Conservation (phyloP, 345 rosid species). For the Anastatica hierochuntica region DNA sequence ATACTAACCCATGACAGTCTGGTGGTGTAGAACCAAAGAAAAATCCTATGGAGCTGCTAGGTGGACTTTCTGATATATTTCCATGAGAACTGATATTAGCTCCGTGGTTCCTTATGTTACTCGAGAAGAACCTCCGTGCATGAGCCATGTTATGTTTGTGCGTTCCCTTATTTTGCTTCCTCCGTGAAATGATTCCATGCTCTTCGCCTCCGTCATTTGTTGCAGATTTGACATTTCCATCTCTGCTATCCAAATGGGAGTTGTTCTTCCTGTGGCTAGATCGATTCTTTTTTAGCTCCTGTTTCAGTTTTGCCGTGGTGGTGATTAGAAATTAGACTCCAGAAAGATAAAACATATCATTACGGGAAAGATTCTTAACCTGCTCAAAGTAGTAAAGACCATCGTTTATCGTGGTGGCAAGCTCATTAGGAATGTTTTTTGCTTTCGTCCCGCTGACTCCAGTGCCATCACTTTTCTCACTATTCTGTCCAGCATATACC, state of each 20-base stretch:
- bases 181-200: slow-evolving; percentile 40
- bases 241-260: slow-evolving; percentile 46
- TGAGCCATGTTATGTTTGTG: slow-evolving; percentile 55
- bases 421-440: slow-evolving; percentile 59
- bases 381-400: slow-evolving; percentile 93
- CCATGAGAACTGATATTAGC: slow-evolving; percentile 37
- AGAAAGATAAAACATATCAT: background rate
- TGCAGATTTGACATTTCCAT: slow-evolving; percentile 39
- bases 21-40: slow-evolving; percentile 97
- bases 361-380: slow-evolving; percentile 32
- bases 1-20: slow-evolving; percentile 72
- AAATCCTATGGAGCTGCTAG: slow-evolving; percentile 86
- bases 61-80: slow-evolving; percentile 80
- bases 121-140: slow-evolving; percentile 66
- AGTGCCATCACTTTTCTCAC: slow-evolving; percentile 39
- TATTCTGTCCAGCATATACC: slow-evolving; percentile 55
- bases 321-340: slow-evolving; percentile 2
- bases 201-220: slow-evolving; percentile 53
- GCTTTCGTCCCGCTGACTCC: slow-evolving; percentile 35
- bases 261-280: slow-evolving; percentile 41
- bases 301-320: slow-evolving; percentile 12
- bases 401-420: slow-evolving; percentile 78
- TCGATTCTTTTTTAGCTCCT: slow-evolving; percentile 72
- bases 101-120: slow-evolving; percentile 58
- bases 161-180: slow-evolving; percentile 53